Evolutionary conservation across 2,329 filamentous ascomycete species (phyloP).

Genomic region (Claviceps sp.): DNA sequence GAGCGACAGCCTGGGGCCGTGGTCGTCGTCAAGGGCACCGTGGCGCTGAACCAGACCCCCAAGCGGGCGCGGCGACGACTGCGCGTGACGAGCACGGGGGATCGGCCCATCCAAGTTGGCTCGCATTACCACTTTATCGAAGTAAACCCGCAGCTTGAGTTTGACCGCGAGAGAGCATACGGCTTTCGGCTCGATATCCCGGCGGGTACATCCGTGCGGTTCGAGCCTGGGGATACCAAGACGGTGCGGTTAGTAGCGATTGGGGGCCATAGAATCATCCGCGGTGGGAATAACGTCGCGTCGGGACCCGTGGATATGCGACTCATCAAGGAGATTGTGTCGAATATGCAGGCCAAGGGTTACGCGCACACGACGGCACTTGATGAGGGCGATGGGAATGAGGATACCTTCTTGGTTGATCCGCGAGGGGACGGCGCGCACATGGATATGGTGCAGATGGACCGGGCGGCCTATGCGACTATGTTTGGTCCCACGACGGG

Average conservation of each 20-base stretch:
- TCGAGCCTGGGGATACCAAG: constrained; percentile 86
- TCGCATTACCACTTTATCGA: constrained; percentile 96
- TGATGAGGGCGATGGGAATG: no score
- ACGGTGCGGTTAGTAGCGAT: constrained; percentile 86
- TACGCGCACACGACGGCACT: constrained; percentile 48
- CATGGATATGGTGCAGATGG: constrained; percentile 55
- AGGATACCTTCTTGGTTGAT: not conserved
- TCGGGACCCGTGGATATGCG: constrained; percentile 54
- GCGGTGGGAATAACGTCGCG: constrained; percentile 72
- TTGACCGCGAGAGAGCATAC: constrained; percentile 71
- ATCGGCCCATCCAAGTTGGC: constrained; percentile 82
- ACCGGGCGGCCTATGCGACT: constrained; percentile 61
- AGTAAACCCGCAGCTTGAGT: constrained; percentile 78
- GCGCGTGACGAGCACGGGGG: constrained; percentile 72
- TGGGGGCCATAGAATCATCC: constrained; percentile 64
- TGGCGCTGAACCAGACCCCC: constrained; percentile 60
- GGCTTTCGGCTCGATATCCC: constrained; percentile 82
- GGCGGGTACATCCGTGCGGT: constrained; percentile 81
- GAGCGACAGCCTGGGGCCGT: constrained; percentile 68
- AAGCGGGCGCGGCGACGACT: constrained; percentile 60
- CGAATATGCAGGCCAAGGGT: constrained; percentile 53
- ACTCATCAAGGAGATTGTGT: constrained; percentile 51
- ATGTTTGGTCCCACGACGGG: constrained; percentile 94
- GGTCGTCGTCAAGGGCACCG: constrained; percentile 51
- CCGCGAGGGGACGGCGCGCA: constrained; percentile 39